Percentiles rank a stretch among this genome's conserved stretches.
phyloP scores from a whole-genome alignment of 352 stramenopile species.

The Plasmopara halstedii region DNA sequence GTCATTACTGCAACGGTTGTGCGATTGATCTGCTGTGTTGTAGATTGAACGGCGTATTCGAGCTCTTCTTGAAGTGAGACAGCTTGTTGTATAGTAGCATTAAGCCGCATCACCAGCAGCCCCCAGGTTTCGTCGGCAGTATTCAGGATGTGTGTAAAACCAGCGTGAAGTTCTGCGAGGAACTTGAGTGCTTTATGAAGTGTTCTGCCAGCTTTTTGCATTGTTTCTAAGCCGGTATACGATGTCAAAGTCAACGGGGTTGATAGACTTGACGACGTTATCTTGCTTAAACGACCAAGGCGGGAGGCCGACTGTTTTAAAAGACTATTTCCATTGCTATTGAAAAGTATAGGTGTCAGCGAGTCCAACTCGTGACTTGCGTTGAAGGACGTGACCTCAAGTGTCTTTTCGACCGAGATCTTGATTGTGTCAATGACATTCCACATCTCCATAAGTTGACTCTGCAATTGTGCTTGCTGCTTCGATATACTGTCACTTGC shows the following conservation, averaged over 20 bases:
- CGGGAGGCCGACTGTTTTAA: conserved; percentile 22
- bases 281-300: conserved; percentile 22
- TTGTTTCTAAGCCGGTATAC: conserved; percentile 8
- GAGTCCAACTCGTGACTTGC: conserved; percentile 16
- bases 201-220: conserved; percentile 23
- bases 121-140: conserved; percentile 20
- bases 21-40: conserved; percentile 19
- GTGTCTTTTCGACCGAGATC: conserved; percentile 19
- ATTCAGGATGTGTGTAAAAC: conserved; percentile 20
- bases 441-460: conserved; percentile 22
- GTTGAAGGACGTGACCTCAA: conserved; percentile 8
- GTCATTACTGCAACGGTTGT: conserved; percentile 15
- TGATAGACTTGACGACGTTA: conserved; percentile 14
- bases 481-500: conserved; percentile 11
- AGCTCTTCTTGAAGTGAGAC: conserved; percentile 22
- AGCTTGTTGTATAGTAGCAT: conserved; percentile 19
- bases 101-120: conserved; percentile 21
- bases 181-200: conserved; percentile 23
- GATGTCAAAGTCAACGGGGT: conserved; percentile 14
- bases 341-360: conserved; percentile 15
- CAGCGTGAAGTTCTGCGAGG: conserved; percentile 23
- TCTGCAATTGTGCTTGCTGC: conserved; percentile 20
- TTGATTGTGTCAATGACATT: conserved; percentile 19
- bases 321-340: conserved; percentile 15
- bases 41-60: conserved; percentile 19